Evolutionary conservation across 805 yeast species (phyloP).

Genomic region (Lipomyces orientalis): DNA sequence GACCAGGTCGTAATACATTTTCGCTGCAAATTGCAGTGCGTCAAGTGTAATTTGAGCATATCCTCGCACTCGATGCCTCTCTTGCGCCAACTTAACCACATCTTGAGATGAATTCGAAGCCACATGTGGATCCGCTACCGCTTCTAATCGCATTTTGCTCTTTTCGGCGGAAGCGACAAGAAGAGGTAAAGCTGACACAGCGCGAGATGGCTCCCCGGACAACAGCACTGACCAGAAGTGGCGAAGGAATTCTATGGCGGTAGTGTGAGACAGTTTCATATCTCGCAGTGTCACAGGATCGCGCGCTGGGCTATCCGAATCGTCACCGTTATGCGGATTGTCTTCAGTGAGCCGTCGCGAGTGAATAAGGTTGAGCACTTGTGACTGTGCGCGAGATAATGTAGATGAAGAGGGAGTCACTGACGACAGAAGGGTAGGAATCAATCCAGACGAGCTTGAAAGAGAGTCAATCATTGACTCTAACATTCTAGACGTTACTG

Average conservation of each 20-base stretch:
- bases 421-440: conserved; percentile 13
- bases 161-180: conserved; percentile 57
- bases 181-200: conserved; percentile 49
- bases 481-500: neutral
- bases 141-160: conserved; percentile 53
- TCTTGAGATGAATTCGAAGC: conserved; percentile 22
- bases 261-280: conserved; percentile 66
- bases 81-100: conserved; percentile 30
- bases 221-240: conserved; percentile 75
- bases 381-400: conserved; percentile 22
- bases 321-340: conserved; percentile 23
- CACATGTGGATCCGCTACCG: conserved; percentile 39
- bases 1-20: conserved; percentile 15
- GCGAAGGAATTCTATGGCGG: conserved; percentile 73
- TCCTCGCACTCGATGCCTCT: conserved; percentile 21
- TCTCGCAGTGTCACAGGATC: conserved; percentile 51
- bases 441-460: conserved; percentile 12
- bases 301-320: conserved; percentile 40
- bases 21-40: conserved; percentile 20
- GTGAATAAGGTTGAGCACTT: conserved; percentile 28
- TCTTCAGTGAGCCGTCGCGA: conserved; percentile 38
- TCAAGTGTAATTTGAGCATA: conserved; percentile 24
- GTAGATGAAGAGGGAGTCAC: conserved; percentile 8
- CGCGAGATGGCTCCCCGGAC: conserved; percentile 53
- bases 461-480: conserved; percentile 3